Evolutionary conservation across 2,329 filamentous ascomycete genomes (phyloP), one percentile per base, ranked within the genome.

Genomic region (Trichoderma sp.): DNA sequence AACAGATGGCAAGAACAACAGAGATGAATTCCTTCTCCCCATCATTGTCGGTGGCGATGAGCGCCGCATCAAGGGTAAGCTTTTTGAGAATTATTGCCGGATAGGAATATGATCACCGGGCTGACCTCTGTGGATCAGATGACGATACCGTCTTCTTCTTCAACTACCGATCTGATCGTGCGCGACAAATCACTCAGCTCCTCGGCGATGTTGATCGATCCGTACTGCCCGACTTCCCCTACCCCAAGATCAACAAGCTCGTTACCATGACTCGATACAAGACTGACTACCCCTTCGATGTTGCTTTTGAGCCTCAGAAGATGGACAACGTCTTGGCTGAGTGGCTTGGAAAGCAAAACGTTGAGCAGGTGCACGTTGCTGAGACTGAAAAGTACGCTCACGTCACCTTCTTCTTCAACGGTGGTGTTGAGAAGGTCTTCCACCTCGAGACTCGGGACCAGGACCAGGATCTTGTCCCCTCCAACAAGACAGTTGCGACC

Each of bases 381-480:
- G 96, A 99, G 87, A 99, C 96, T 2, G 96, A 99, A 82, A 99
- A 99, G 86, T 99, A 99, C 81, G 96, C 96, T 43, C 96, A 99
- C 84, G 96, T 99, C 72, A 98, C 96, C 68, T 98, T 98, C 88
- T 98, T 98, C 88, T 98, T 98, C 90, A 99, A 99, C 83, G 96
- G 96, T 69, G 96, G 96, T 78, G 92, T 97, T 65, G 96, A 99
- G 85, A 97, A 97, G 85, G 92, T 93, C 72, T 99, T 97, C 83
- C 89, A 91, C 66, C 90, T 94, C 59, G 96, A 99, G 83, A 89
- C 90, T 71, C 92, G 96, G 73, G 96, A 99, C 77, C 91, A 97
- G 85, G 82, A 81, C 32, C 88, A 90, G 79, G 88, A 90, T 78
- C 83, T 90, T 5, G 94, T 99, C 56, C 90, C 94, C 60, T 97